Conservation (phyloP, 1,284 basidiomycete species). For the Ganoderma sp. region DNA sequence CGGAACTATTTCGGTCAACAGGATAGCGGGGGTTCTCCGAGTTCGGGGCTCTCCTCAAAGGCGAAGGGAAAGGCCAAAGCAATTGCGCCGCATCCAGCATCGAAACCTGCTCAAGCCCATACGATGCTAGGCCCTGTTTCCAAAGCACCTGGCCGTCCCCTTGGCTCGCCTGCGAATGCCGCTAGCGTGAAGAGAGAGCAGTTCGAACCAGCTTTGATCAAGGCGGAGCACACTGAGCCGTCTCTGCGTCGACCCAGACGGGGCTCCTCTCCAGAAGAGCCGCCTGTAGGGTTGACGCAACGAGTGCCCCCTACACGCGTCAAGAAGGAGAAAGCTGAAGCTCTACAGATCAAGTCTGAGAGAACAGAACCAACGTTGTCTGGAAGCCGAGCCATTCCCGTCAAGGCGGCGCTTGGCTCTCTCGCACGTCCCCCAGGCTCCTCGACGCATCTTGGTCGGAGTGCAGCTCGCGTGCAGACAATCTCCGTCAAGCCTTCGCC, state of each 20-base stretch:
- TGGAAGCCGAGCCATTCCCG: not conserved
- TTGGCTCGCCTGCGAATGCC: not conserved
- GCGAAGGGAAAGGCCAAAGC: conserved; percentile 18
- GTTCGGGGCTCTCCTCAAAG: conserved; percentile 5
- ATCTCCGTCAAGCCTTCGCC: conserved; percentile 5
- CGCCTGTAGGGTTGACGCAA: conserved; percentile 1
- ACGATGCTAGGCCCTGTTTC: not conserved
- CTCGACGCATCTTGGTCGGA: not conserved
- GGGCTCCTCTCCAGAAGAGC: conserved; percentile 2
- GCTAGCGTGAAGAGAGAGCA: conserved; percentile 10
- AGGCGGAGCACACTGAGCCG: conserved; percentile 2
- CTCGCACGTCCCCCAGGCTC: conserved; percentile 4
- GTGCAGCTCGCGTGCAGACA: conserved; percentile 1
- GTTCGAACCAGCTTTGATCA: not conserved
- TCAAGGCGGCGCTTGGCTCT: not conserved
- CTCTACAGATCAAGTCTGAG: conserved; percentile 3
- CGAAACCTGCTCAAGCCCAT: not conserved
- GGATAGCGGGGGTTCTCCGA: not conserved
- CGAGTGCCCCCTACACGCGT: conserved; percentile 3
- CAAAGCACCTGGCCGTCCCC: not conserved
- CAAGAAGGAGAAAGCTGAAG: not conserved
- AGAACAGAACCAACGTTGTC: not conserved
- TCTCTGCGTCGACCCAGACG: not conserved
- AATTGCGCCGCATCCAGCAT: not conserved
- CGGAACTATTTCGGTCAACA: conserved; percentile 10